Percentiles rank a stretch among this genome's conserved stretches.
Evolutionary conservation across 148 eudicot species (phyloP).

Genomic region (Persicaria tinctoria): DNA sequence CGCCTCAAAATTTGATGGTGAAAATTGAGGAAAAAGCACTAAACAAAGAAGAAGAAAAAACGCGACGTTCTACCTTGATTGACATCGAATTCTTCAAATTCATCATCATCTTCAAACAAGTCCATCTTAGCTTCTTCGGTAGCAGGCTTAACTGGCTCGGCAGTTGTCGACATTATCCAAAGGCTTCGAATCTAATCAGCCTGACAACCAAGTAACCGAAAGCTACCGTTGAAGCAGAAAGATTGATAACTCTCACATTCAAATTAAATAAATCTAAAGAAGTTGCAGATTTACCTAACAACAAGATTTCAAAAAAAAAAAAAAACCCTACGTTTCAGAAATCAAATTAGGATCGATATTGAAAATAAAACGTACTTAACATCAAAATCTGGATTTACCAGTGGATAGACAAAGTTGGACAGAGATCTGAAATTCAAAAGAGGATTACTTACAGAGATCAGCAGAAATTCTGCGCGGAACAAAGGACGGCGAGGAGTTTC

Average conservation of each 20-base stretch:
- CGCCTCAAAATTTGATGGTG: not conserved
- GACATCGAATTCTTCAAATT: slow-evolving; percentile 79
- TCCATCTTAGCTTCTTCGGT: slow-evolving; percentile 65
- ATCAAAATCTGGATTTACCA: not conserved
- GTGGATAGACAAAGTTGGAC: not conserved
- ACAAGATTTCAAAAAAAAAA: not conserved
- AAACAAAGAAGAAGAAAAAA: not conserved
- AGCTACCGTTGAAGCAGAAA: not conserved
- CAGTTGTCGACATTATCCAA: slow-evolving; percentile 28
- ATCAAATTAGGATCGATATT: not conserved
- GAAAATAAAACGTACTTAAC: not conserved
- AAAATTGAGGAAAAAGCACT: not conserved
- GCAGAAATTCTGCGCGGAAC: not conserved
- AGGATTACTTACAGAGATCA: not conserved
- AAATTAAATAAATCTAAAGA: not conserved
- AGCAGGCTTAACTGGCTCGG: slow-evolving; percentile 33
- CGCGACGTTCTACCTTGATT: slow-evolving; percentile 34
- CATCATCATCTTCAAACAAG: slow-evolving; percentile 80
- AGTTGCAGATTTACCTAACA: not conserved
- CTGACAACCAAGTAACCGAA: not conserved
- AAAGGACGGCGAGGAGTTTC: not conserved
- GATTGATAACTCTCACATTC: not conserved
- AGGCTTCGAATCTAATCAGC: not conserved
- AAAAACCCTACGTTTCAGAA: not conserved
- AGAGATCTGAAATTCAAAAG: not conserved